Evolutionary conservation across 768 basidiomycete species (phyloP), one percentile per base, ranked within the genome.

Genomic region (Termitomyces sp.): DNA sequence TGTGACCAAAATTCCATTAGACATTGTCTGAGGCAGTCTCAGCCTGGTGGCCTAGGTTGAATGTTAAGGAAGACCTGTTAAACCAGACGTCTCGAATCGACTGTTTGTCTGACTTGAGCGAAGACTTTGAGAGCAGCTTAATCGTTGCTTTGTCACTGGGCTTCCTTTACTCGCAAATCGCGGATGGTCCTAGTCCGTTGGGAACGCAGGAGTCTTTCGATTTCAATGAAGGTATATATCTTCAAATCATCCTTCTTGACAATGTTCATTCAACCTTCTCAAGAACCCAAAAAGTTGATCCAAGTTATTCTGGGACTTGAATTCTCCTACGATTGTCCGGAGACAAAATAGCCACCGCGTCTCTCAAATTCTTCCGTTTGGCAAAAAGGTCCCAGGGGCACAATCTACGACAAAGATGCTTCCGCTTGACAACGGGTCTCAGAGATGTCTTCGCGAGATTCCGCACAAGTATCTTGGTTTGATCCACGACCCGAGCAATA

Each of bases 21-120:
- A 20, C 10, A 50, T 8, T 45, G 24, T 6, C 33, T 1, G 24
- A 58, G 36, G 49, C 28, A 16, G 28, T 51, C n/a, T 24, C 11
- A 16, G 56, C 20, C 0, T 62, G 55, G 58, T 59, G 61, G 55
- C 45, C 43, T 18, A 44, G 55, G n/a, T 24, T 59, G 9, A 50
- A 50, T 54, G 51, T 54, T 9, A 56, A 41, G 56, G 50, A 26
- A 30, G 6, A 30, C 7, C 30, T 30, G n/a, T 24, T 5, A 9
- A 53, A 22, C 18, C 50, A 24, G n/a, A 50, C 5, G 41, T 22
- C 40, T 33, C 56, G 8, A 28, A 40, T 7, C 58, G 54, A 16
- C 26, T 54, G 9, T 33, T 52, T 20, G 32, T 14, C 2, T 58
- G 56, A 13, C 22, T 41, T 20, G 16, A 52, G 2, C 57, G 47